phyloP scores from a whole-genome alignment of 345 rosid genomes.

The Gynandropsis gynandra region DNA sequence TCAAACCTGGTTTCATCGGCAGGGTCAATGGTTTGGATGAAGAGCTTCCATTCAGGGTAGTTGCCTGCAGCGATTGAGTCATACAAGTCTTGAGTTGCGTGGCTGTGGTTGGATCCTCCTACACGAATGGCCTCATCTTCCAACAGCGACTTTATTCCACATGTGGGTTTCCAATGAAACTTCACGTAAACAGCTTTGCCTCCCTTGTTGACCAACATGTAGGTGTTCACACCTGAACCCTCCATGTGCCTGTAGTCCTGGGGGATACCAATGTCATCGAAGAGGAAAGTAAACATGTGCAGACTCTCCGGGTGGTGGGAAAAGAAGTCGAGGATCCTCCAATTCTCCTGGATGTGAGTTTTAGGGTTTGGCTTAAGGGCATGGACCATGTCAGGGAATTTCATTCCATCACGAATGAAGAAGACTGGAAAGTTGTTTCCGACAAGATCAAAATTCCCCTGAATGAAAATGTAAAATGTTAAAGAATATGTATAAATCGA shows the following conservation, averaged over 20 bases:
- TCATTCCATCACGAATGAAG: constrained; percentile 91
- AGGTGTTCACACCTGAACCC: constrained; percentile 89
- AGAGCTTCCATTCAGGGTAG: constrained; percentile 96
- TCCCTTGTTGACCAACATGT: constrained; percentile 70
- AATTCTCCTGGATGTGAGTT: constrained; percentile 87
- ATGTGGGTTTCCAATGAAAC: constrained; percentile 97
- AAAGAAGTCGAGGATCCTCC: constrained; percentile 93
- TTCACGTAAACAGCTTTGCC: constrained; percentile 80
- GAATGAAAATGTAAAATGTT: background rate
- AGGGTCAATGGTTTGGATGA: constrained; percentile 80
- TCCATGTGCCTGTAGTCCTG: constrained; percentile 95
- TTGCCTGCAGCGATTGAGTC: constrained; percentile 93
- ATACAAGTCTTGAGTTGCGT: constrained; percentile 88
- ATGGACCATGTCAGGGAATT: constrained; percentile 94
- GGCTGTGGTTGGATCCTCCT: constrained; percentile 97
- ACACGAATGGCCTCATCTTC: constrained; percentile 84
- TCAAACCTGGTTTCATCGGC: constrained; percentile 75
- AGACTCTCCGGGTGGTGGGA: constrained; percentile 91
- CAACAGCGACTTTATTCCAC: constrained; percentile 78
- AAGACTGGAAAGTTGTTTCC: constrained; percentile 98
- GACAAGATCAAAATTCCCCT: constrained; percentile 99
- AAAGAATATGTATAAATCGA: no score
- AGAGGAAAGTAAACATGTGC: constrained; percentile 84
- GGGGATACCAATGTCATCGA: constrained; percentile 86
- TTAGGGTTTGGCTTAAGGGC: constrained; percentile 92